Conservation (phyloP, 2,329 filamentous ascomycete genomes). For the Fusarium agapanthi region DNA sequence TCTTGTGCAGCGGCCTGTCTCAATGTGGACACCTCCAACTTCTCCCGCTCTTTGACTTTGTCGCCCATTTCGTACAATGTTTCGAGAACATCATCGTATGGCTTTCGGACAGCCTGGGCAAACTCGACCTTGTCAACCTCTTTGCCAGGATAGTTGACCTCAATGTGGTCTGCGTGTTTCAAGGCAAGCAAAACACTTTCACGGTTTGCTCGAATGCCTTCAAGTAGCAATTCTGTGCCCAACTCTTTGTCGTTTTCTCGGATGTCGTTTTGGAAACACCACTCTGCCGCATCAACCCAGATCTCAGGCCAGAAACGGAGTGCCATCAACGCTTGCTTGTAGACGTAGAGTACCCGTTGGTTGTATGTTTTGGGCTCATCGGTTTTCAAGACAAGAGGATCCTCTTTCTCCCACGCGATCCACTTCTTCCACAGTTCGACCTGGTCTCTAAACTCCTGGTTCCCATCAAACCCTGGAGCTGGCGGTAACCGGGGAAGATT, state of each 20-base stretch:
- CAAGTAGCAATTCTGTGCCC: slow-evolving; percentile 79
- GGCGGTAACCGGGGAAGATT: slow-evolving; percentile 85
- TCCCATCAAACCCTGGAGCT: slow-evolving; percentile 84
- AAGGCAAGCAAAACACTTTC: slow-evolving; percentile 92
- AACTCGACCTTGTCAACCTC: slow-evolving; percentile 82
- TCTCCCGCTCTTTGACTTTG: slow-evolving; percentile 72
- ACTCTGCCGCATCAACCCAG: slow-evolving; percentile 94
- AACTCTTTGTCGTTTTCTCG: slow-evolving; percentile 65
- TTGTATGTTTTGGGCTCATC: slow-evolving; percentile 82
- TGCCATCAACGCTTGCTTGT: slow-evolving; percentile 93
- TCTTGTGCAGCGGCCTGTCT: slow-evolving; percentile 60
- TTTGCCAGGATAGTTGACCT: slow-evolving; percentile 78
- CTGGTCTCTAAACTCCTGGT: slow-evolving; percentile 84
- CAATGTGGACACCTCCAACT: slow-evolving; percentile 64
- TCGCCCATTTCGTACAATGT: slow-evolving; percentile 88
- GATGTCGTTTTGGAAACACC: slow-evolving; percentile 83
- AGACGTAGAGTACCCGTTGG: slow-evolving; percentile 85
- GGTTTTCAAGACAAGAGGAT: slow-evolving; percentile 84
- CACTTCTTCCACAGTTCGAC: slow-evolving; percentile 91
- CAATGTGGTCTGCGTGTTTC: slow-evolving; percentile 87
- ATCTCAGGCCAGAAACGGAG: slow-evolving; percentile 94
- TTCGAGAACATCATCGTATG: slow-evolving; percentile 84
- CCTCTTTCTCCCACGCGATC: slow-evolving; percentile 95
- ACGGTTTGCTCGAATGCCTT: slow-evolving; percentile 88
- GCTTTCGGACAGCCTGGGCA: slow-evolving; percentile 79